Conservation (phyloP, 208 protist genomes). For the Trypanosoma rangeli region DNA sequence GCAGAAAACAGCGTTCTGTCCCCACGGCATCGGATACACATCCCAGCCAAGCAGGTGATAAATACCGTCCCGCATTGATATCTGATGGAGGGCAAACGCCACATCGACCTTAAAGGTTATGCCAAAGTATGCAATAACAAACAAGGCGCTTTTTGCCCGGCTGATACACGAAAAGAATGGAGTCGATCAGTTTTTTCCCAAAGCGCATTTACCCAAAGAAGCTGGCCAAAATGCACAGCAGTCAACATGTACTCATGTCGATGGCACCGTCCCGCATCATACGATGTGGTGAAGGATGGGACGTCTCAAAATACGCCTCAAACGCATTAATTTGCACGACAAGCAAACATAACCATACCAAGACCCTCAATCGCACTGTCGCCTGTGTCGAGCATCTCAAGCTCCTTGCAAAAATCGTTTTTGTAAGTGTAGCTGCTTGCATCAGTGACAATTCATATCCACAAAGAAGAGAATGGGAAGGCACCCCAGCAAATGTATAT, state of each 20-base stretch:
- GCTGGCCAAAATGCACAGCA: slow-evolving; percentile 34
- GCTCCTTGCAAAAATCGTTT: slow-evolving; percentile 37
- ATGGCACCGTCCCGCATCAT: slow-evolving; percentile 41
- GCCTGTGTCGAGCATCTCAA: slow-evolving; percentile 40
- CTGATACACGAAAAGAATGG: slow-evolving; percentile 37
- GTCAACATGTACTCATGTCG: slow-evolving; percentile 14
- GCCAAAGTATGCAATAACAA: slow-evolving; percentile 27
- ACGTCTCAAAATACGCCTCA: slow-evolving; percentile 41
- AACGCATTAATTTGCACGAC: slow-evolving; percentile 41
- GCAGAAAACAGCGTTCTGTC: slow-evolving; percentile 43
- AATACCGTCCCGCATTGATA: slow-evolving; percentile 23
- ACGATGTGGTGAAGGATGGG: slow-evolving; percentile 29
- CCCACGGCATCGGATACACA: slow-evolving; percentile 50
- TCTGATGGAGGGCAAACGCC: slow-evolving; percentile 29
- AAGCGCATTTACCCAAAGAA: slow-evolving; percentile 41
- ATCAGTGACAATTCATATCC: slow-evolving; percentile 43
- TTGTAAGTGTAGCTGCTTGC: slow-evolving; percentile 2
- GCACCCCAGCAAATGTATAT: slow-evolving; percentile 55
- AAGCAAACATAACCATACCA: slow-evolving; percentile 37
- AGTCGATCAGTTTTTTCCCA: slow-evolving; percentile 16
- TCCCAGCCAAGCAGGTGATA: slow-evolving; percentile 42
- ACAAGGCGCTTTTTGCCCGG: slow-evolving; percentile 18
- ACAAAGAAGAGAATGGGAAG: slow-evolving; percentile 35
- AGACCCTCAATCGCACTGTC: slow-evolving; percentile 30
- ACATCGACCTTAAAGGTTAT: slow-evolving; percentile 37